phyloP scores from a whole-genome alignment of 2,329 filamentous ascomycete species.

The Tolypocladium nubicola region DNA sequence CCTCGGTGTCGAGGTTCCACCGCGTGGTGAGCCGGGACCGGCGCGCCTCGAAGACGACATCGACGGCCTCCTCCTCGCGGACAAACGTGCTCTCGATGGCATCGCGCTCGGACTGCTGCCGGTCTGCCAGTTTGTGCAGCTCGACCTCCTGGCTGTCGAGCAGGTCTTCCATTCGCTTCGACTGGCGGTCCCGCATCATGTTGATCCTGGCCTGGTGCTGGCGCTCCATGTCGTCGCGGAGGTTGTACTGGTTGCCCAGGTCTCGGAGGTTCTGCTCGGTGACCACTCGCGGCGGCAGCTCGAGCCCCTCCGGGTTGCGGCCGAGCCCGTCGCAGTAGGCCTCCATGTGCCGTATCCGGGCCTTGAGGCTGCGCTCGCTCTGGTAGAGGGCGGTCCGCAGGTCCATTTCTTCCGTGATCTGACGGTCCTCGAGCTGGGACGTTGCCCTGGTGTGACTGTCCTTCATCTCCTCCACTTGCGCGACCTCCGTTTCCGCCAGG shows the following conservation, averaged over 20 bases:
- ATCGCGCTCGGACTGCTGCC: conserved; percentile 37
- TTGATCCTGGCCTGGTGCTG: conserved; percentile 52
- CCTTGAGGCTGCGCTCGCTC: conserved; percentile 43
- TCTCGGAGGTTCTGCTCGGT: conserved; percentile 50
- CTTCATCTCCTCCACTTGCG: conserved; percentile 39
- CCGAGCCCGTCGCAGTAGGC: conserved; percentile 50
- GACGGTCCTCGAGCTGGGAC: conserved; percentile 47
- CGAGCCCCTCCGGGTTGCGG: conserved; percentile 17
- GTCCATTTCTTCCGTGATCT: conserved; percentile 53
- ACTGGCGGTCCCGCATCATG: conserved; percentile 53
- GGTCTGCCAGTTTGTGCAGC: conserved; percentile 31
- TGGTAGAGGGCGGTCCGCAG: conserved; percentile 42
- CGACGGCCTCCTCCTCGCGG: conserved; percentile 39
- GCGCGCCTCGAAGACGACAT: conserved; percentile 32
- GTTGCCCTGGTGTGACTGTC: conserved; percentile 43
- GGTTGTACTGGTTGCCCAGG: conserved; percentile 49
- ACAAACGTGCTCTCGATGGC: conserved; percentile 34
- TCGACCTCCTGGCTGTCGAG: conserved; percentile 43
- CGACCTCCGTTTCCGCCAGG: conserved; percentile 35
- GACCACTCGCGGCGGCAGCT: conserved; percentile 39
- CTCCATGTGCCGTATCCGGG: conserved; percentile 55
- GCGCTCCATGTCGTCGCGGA: conserved; percentile 48
- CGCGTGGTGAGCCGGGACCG: conserved; percentile 32
- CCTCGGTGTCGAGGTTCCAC: conserved; percentile 42
- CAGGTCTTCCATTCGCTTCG: conserved; percentile 50